A percentile compares a stretch with the other conserved stretches of the same genome.
phyloP scores from a whole-genome alignment of 805 yeast genomes.

The Metschnikowia continentalis region DNA sequence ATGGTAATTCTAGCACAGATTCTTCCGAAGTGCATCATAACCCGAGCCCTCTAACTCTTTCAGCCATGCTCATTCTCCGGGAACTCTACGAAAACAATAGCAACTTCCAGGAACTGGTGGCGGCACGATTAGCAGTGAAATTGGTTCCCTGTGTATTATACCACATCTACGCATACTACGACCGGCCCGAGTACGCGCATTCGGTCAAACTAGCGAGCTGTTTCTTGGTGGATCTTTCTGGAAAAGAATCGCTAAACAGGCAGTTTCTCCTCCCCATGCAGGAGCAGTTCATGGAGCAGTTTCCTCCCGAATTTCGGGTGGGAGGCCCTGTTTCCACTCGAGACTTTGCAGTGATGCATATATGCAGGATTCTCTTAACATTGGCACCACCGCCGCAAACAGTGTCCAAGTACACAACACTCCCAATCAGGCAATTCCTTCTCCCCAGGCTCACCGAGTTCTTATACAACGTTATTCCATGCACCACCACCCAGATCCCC shows the following conservation, averaged over 20 bases:
- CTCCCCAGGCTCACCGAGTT: conserved; percentile 53
- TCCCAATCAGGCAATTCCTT: conserved; percentile 23
- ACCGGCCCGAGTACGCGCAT: conserved; percentile 33
- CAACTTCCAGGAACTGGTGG: conserved; percentile 40
- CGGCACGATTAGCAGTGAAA: conserved; percentile 47
- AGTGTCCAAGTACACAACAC: conserved; percentile 1
- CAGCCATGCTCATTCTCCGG: conserved; percentile 64
- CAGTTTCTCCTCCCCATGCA: conserved; percentile 46
- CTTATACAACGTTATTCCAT: conserved; percentile 55
- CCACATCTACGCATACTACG: conserved; percentile 50
- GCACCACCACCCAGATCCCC: conserved; percentile 16
- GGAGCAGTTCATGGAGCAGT: conserved; percentile 38
- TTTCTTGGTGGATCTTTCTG: conserved; percentile 48
- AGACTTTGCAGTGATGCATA: conserved; percentile 57
- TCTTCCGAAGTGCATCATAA: not conserved
- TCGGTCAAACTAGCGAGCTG: conserved; percentile 50
- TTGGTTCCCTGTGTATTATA: conserved; percentile 51
- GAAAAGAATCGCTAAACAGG: conserved; percentile 34
- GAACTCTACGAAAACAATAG: conserved; percentile 73
- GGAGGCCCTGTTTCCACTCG: conserved; percentile 49
- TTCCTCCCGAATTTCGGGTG: conserved; percentile 54
- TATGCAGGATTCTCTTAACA: conserved; percentile 28
- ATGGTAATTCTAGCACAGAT: not conserved
- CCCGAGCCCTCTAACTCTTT: conserved; percentile 46
- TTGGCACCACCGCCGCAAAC: conserved; percentile 21